Conservation (phyloP, 2,329 filamentous ascomycete genomes). For the Beauveria bassiana region DNA sequence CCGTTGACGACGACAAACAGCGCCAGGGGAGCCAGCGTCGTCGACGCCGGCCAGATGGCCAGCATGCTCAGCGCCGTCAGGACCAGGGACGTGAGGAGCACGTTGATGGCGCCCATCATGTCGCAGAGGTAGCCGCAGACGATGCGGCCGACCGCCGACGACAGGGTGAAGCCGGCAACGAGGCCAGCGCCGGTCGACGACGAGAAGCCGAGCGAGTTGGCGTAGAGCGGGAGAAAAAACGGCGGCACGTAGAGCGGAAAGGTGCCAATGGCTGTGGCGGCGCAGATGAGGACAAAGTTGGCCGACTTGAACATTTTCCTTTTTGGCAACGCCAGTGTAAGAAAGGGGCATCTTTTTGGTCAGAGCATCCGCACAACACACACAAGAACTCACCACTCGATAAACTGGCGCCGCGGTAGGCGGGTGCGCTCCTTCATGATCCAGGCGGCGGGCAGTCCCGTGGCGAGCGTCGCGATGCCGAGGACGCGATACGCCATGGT, state of each 20-base stretch:
- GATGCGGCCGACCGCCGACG: conserved; percentile 51
- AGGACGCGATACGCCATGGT: conserved; percentile 47
- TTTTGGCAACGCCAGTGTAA: too few species aligned
- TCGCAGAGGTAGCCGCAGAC: conserved; percentile 47
- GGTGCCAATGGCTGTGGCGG: conserved; percentile 46
- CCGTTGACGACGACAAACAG: conserved; percentile 54
- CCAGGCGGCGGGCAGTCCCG: conserved; percentile 47
- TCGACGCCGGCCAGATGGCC: conserved; percentile 52
- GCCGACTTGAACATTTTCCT: conserved; percentile 43
- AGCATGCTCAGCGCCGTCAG: conserved; percentile 51
- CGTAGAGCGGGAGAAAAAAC: conserved; percentile 53
- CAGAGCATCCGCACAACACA: conserved; percentile 6
- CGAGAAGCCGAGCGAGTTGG: conserved; percentile 44
- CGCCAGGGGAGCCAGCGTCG: conserved; percentile 43
- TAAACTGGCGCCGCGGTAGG: conserved; percentile 30
- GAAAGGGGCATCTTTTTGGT: too few species aligned
- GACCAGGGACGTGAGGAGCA: conserved; percentile 41
- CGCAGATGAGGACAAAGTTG: conserved; percentile 44
- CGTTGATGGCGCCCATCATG: conserved; percentile 46
- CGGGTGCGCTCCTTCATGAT: conserved; percentile 40
- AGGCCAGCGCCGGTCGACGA: conserved; percentile 47
- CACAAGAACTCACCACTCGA: conserved; percentile 38
- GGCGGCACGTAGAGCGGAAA: conserved; percentile 55
- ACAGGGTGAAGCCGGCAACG: conserved; percentile 54
- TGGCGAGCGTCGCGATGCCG: conserved; percentile 42